Evolutionary conservation across 768 basidiomycete genomes (phyloP), one percentile per base, ranked within the genome.

Genomic region (Phlegmacium glaucopus): DNA sequence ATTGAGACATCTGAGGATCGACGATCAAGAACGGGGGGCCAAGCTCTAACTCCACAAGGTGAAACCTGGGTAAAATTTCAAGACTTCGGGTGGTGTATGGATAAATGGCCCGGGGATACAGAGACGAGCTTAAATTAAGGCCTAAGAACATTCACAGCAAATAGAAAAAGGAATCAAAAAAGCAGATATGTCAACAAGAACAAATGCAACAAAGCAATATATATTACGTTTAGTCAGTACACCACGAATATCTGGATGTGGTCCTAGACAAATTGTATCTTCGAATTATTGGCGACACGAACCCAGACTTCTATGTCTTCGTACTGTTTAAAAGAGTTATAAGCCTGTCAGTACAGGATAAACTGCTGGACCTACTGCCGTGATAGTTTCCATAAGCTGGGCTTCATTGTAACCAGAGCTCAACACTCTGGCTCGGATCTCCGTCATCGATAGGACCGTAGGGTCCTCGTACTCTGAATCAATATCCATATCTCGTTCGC

Each of bases 331-430:
- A 55, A 37, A 29, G 42, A 48, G 45, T 58, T 50, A 45, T 41
- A 59, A 18, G 48, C 3, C 15, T 9, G 18, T 38, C 6, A 29
- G 45, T 6, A 45, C 6, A 42, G 39, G 42, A 35, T 18, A 51
- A 38, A 39, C 52, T 16, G 17, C n/a, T 11, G 49, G 22, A 61
- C 83, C 64, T 60, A 94, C 94, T 74, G 87, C 76, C 13, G 74
- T 58, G 42, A 97, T 86, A 1, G 91, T 90, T 51, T 90, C 85
- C 74, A 87, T 90, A 11, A 99, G 76, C 66, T 93, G 88, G 1
- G 78, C 82, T 63, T 99, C 95, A 11, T 92, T 97, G 68, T 87
- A 96, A 13, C 94, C 94, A 54, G 82, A 83, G 39, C 82, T 84
- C 47, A 94, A 68, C 9, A 97, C 86, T 32, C 94, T 81, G 39